These are phyloP conservation scores for Tolypocladium paradoxum DNA, from an alignment of 2,329 filamentous ascomycete genomes.

Conservation along the genomic window DNA sequence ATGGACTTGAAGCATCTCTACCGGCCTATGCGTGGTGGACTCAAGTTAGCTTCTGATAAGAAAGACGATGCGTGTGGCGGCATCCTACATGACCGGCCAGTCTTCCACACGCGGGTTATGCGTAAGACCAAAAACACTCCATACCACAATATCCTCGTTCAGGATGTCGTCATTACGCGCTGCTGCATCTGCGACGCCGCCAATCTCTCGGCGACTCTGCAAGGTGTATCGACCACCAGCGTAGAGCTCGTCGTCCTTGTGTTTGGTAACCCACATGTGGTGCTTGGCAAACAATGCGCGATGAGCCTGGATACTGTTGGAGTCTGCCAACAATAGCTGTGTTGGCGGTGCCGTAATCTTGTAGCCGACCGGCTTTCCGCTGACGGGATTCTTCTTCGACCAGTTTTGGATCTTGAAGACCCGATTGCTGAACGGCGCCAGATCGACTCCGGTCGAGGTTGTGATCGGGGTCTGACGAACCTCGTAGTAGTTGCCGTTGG, in stretches of 20 bases:
- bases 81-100: slow-evolving; percentile 52
- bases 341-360: slow-evolving; percentile 31
- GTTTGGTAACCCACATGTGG: slow-evolving; percentile 34
- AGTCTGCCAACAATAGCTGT: slow-evolving; percentile 29
- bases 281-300: slow-evolving; percentile 32
- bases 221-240: slow-evolving; percentile 32
- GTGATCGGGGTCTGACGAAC: slow-evolving; percentile 33
- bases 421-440: slow-evolving; percentile 36
- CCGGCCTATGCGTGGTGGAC: slow-evolving; percentile 32
- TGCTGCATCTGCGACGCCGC: slow-evolving; percentile 27
- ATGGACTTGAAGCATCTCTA: slow-evolving; percentile 36
- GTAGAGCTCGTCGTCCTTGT: slow-evolving; percentile 33
- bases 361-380: slow-evolving; percentile 35
- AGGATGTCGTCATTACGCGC: slow-evolving; percentile 33
- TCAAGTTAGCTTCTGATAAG: not conserved
- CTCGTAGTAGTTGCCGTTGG: slow-evolving; percentile 33
- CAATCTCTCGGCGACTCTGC: slow-evolving; percentile 25
- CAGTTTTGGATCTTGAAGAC: slow-evolving; percentile 40
- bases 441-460: slow-evolving; percentile 35
- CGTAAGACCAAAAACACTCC: slow-evolving; percentile 50
- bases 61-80: not conserved
- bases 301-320: slow-evolving; percentile 25
- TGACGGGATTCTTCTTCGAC: slow-evolving; percentile 28
- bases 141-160: slow-evolving; percentile 44
- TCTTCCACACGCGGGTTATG: slow-evolving; percentile 57